These are phyloP conservation scores for Zarea fungicola DNA, from an alignment of 2,329 filamentous ascomycete genomes.

Conservation along the genomic window DNA sequence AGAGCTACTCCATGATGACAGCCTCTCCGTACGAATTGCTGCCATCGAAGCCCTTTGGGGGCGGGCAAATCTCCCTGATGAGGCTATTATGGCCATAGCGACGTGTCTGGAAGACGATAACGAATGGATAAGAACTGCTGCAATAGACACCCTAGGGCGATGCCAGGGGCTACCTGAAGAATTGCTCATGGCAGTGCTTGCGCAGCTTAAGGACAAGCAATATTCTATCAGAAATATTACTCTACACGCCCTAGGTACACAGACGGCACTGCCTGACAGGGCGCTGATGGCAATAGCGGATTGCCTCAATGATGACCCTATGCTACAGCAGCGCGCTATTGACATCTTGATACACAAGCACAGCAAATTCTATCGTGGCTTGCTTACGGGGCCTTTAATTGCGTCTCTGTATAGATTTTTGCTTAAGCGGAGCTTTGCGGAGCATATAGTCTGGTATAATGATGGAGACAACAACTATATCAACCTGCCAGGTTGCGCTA, in stretches of 20 bases:
- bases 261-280: too few relatives aligned
- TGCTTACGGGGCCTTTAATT: not conserved
- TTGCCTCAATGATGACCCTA: too few relatives aligned
- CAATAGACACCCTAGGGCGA: too few relatives aligned
- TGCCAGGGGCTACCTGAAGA: too few relatives aligned
- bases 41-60: not conserved
- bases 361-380: not conserved
- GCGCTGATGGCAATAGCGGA: too few relatives aligned
- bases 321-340: too few relatives aligned
- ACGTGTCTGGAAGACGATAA: not conserved
- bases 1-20: not conserved
- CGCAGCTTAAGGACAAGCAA: too few relatives aligned
- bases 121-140: not conserved
- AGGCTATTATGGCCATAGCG: not conserved
- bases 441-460: not conserved
- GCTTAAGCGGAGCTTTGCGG: not conserved
- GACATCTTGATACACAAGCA: too few relatives aligned
- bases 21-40: not conserved
- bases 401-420: not conserved
- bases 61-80: too few relatives aligned
- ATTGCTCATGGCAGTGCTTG: too few relatives aligned
- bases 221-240: too few relatives aligned
- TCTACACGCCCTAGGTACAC: too few relatives aligned
- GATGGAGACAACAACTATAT: not conserved
- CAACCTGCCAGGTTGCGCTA: not conserved